Evolutionary conservation across 768 basidiomycete genomes (phyloP).

Genomic region (Trametes maxima): DNA sequence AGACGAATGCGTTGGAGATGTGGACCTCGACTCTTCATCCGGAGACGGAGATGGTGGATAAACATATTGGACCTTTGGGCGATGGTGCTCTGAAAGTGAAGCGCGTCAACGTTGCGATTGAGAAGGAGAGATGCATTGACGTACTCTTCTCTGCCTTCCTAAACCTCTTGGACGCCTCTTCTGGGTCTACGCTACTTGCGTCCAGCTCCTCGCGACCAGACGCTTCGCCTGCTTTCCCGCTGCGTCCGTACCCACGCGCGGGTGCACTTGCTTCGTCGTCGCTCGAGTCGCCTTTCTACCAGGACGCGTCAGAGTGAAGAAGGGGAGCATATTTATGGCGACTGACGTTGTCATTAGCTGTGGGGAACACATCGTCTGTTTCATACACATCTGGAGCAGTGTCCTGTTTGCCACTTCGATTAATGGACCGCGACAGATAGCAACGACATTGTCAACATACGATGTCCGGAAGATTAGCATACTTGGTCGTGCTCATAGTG

Average conservation of each 20-base stretch:
- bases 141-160: slow-evolving; percentile 64
- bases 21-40: slow-evolving; percentile 45
- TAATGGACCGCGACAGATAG: background rate
- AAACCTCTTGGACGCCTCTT: slow-evolving; percentile 73
- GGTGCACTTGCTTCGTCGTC: slow-evolving; percentile 62
- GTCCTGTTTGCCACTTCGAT: slow-evolving; percentile 53
- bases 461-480: slow-evolving; percentile 90
- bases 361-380: slow-evolving; percentile 76
- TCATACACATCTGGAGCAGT: slow-evolving; percentile 92
- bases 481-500: slow-evolving; percentile 57
- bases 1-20: slow-evolving; percentile 44
- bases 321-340: background rate
- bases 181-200: slow-evolving; percentile 55
- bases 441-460: slow-evolving; percentile 46
- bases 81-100: slow-evolving; percentile 46
- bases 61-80: slow-evolving; percentile 54
- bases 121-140: background rate
- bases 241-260: slow-evolving; percentile 41
- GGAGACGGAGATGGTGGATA: slow-evolving; percentile 71
- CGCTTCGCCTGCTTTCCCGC: slow-evolving; percentile 39
- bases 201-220: slow-evolving; percentile 69
- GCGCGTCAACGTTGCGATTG: background rate
- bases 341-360: slow-evolving; percentile 54
- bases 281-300: slow-evolving; percentile 61
- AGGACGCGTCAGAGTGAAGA: background rate